phyloP scores from a whole-genome alignment of 805 yeast genomes.

The Kazachstania kunashirensis region DNA sequence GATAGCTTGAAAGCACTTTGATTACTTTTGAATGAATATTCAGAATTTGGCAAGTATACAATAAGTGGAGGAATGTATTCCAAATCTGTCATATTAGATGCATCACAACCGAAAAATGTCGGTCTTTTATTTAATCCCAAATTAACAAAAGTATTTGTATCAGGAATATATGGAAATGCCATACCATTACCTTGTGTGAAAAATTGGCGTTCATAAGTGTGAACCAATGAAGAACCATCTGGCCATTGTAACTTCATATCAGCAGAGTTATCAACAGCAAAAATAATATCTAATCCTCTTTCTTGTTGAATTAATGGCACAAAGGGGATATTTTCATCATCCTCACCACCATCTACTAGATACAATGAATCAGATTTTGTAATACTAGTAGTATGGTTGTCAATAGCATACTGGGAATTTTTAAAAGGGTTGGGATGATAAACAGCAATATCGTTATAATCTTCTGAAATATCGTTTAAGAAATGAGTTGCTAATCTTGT shows the following conservation, averaged over 20 bases:
- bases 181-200: conserved; percentile 44
- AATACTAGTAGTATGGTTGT: conserved; percentile 32
- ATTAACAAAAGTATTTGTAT: conserved; percentile 46
- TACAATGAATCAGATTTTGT: conserved; percentile 35
- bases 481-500: conserved; percentile 33
- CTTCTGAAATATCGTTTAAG: conserved; percentile 38
- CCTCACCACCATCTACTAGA: conserved; percentile 69
- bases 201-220: conserved; percentile 53
- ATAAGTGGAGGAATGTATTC: conserved; percentile 58
- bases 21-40: conserved; percentile 56
- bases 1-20: conserved; percentile 60
- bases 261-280: conserved; percentile 59
- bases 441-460: conserved; percentile 56
- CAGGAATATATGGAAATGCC: conserved; percentile 76
- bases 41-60: conserved; percentile 68
- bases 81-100: conserved; percentile 50
- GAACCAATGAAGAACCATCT: conserved; percentile 49
- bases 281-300: conserved; percentile 49
- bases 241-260: conserved; percentile 59
- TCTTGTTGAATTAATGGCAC: conserved; percentile 50
- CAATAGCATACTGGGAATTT: conserved; percentile 28
- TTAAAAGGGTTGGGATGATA: conserved; percentile 66
- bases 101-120: conserved; percentile 75
- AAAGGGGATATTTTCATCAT: conserved; percentile 51
- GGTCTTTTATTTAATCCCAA: conserved; percentile 59